These are phyloP conservation scores for Telopea speciosissima DNA, from an alignment of 177 flowering plant genomes.

Conservation along the genomic window DNA sequence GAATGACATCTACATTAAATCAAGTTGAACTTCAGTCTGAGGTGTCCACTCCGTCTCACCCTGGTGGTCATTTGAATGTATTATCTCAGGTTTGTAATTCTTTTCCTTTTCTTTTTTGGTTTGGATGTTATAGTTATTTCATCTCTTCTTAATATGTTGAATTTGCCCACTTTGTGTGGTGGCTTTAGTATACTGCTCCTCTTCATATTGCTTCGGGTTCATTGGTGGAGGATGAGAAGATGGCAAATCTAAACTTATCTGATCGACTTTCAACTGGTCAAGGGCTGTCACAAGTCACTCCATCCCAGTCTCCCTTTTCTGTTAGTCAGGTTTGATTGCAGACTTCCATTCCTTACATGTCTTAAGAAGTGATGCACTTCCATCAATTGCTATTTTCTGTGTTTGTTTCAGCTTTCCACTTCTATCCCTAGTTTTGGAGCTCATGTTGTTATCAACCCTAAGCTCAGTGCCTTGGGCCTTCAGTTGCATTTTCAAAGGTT, in stretches of 20 bases:
- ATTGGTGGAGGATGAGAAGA: constrained; percentile 74
- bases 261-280: constrained; percentile 83
- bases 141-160: constrained; percentile 2
- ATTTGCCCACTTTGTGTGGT: constrained; percentile 11
- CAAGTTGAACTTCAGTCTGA: constrained; percentile 80
- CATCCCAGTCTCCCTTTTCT: constrained; percentile 57
- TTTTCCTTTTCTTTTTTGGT: not conserved
- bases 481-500: constrained; percentile 89
- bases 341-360: not conserved
- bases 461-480: constrained; percentile 58
- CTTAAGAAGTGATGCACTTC: not conserved
- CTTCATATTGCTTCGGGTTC: constrained; percentile 59
- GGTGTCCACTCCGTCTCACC: constrained; percentile 47
- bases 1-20: constrained; percentile 39
- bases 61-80: constrained; percentile 51
- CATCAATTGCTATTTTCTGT: constrained; percentile 7
- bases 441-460: constrained; percentile 74
- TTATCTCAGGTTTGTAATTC: constrained; percentile 51
- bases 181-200: constrained; percentile 52
- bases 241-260: constrained; percentile 54
- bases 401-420: constrained; percentile 52
- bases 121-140: not conserved
- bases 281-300: constrained; percentile 55
- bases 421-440: constrained; percentile 70
- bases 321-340: constrained; percentile 52